A percentile compares a stretch with the other conserved stretches of the same genome.
Evolutionary conservation across 2,329 filamentous ascomycete species (phyloP).

Genomic region (Penicillium verrucosum): DNA sequence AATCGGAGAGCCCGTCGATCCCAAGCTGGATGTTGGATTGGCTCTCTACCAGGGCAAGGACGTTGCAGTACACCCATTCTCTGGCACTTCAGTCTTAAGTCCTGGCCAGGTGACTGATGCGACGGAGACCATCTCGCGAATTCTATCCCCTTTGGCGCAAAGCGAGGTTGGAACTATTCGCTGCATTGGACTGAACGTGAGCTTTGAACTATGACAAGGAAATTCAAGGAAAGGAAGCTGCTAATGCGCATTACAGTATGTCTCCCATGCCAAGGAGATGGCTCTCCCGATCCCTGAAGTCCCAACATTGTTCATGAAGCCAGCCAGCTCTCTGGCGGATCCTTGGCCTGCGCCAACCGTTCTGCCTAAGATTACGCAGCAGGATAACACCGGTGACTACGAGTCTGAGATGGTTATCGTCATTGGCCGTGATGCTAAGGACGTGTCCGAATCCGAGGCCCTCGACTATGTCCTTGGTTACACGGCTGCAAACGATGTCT

Average conservation of each 20-base stretch:
- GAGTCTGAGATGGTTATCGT: slow-evolving; percentile 59
- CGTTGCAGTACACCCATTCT: slow-evolving; percentile 56
- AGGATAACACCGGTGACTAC: slow-evolving; percentile 56
- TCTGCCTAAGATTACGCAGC: slow-evolving; percentile 54
- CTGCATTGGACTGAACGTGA: slow-evolving; percentile 57
- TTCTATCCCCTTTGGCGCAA: slow-evolving; percentile 52
- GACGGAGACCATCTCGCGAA: slow-evolving; percentile 34
- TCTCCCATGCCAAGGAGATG: slow-evolving; percentile 52
- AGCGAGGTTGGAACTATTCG: slow-evolving; percentile 56
- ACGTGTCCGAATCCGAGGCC: slow-evolving; percentile 56
- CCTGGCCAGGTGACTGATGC: slow-evolving; percentile 52
- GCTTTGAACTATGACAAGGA: slow-evolving; percentile 1
- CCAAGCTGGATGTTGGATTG: slow-evolving; percentile 55
- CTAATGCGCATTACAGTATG: slow-evolving; percentile 38
- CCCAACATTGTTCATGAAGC: slow-evolving; percentile 60
- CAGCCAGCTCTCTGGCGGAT: slow-evolving; percentile 52
- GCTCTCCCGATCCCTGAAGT: slow-evolving; percentile 52
- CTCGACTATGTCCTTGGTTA: slow-evolving; percentile 62
- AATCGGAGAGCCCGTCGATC: slow-evolving; percentile 56
- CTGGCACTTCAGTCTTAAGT: slow-evolving; percentile 55
- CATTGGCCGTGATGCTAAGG: slow-evolving; percentile 52
- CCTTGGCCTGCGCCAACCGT: slow-evolving; percentile 52
- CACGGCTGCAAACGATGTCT: slow-evolving; percentile 62
- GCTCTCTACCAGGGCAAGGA: slow-evolving; percentile 56
- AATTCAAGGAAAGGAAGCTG: neutral